Conservation (phyloP, 768 basidiomycete species). For the Wakefieldia striispora region DNA sequence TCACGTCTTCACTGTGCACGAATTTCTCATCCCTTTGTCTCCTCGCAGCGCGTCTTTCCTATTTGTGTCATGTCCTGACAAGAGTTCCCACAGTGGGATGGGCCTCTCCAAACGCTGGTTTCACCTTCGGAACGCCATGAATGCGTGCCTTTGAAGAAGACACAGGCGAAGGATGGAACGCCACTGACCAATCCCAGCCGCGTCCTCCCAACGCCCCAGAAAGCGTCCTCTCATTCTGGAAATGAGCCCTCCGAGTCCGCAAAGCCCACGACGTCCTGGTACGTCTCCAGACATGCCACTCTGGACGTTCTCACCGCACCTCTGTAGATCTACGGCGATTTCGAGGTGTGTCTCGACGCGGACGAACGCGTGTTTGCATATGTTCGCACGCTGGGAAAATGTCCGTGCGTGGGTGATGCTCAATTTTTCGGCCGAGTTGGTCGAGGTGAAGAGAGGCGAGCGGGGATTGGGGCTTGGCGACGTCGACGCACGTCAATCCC, state of each 20-base stretch:
- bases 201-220: not conserved
- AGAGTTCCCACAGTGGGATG: conserved; percentile 50
- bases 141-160: conserved; percentile 76
- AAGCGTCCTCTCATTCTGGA: conserved; percentile 60
- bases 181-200: conserved; percentile 10
- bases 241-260: conserved; percentile 48
- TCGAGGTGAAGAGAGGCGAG: conserved; percentile 13
- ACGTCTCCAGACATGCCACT: conserved; percentile 11
- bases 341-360: conserved; percentile 43
- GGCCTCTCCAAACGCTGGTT: conserved; percentile 53
- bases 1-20: not conserved
- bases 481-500: too few species aligned
- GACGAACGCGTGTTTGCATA: conserved; percentile 58
- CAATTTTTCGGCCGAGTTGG: conserved; percentile 41
- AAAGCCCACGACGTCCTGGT: conserved; percentile 57
- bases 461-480: too few species aligned
- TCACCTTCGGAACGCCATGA: conserved; percentile 66
- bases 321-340: conserved; percentile 51
- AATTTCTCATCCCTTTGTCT: not conserved
- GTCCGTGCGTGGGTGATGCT: conserved; percentile 41
- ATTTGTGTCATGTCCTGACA: not conserved
- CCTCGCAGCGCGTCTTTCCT: not conserved
- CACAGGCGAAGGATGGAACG: conserved; percentile 50
- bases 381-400: conserved; percentile 38
- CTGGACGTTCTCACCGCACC: too few species aligned